Evolutionary conservation across 2,329 filamentous ascomycete species (phyloP).

Genomic region (Aureobasidium sp.): DNA sequence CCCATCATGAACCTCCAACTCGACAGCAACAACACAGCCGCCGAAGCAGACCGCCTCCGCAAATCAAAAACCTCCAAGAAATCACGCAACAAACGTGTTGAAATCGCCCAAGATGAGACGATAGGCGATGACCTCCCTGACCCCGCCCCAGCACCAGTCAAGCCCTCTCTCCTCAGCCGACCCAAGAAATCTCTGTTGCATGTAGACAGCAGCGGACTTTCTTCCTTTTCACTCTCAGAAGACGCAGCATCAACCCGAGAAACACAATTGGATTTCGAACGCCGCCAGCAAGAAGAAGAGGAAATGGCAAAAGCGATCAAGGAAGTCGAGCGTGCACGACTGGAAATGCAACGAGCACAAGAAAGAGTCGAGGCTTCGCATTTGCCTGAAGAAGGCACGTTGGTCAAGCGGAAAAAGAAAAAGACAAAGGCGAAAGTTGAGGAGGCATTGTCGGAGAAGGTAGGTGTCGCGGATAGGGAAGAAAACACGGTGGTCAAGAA

Average conservation of each 20-base stretch:
- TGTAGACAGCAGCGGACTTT: conserved; percentile 79
- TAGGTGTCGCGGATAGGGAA: not conserved
- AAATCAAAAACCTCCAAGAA: conserved; percentile 13
- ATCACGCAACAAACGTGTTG: conserved; percentile 32
- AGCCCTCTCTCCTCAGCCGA: conserved; percentile 28
- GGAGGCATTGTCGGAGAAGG: not conserved
- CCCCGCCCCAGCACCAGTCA: conserved; percentile 16
- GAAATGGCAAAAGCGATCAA: conserved; percentile 86
- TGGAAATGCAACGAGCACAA: conserved; percentile 82
- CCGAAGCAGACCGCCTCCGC: conserved; percentile 14
- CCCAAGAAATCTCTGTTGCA: conserved; percentile 65
- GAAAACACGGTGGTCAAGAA: conserved; percentile 53
- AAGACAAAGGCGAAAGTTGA: conserved; percentile 11
- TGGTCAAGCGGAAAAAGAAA: conserved; percentile 20
- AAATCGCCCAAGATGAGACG: conserved; percentile 44
- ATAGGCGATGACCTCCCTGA: conserved; percentile 31
- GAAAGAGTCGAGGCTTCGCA: conserved; percentile 67
- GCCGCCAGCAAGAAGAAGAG: conserved; percentile 66
- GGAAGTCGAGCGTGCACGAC: conserved; percentile 75
- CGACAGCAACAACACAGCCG: conserved; percentile 33
- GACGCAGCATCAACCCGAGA: conserved; percentile 23
- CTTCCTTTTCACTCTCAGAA: conserved; percentile 62
- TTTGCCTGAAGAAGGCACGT: conserved; percentile 48
- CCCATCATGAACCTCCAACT: conserved; percentile 91
- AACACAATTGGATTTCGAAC: conserved; percentile 53